Percentiles rank a stretch among this genome's conserved stretches.
Evolutionary conservation across 1,284 basidiomycete genomes (phyloP).

Genomic region (Cryptococcus wingfieldii): DNA sequence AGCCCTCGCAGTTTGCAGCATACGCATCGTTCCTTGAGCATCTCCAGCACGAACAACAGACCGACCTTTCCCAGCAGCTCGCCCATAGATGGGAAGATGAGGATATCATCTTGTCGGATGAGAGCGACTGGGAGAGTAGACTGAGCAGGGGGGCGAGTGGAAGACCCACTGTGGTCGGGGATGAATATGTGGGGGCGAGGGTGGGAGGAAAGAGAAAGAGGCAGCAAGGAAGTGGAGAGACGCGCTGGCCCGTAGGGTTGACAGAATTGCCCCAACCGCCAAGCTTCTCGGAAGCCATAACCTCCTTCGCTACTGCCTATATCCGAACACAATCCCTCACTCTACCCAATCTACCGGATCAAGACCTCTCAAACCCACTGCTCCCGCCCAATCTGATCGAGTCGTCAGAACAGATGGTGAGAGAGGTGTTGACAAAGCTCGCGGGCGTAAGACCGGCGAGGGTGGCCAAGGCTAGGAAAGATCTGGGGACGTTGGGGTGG

Average conservation of each 20-base stretch:
- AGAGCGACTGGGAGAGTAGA: not conserved
- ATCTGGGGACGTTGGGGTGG: constrained; percentile 14
- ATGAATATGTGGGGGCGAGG: constrained; percentile 2
- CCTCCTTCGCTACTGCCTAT: constrained; percentile 16
- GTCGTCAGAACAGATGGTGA: constrained; percentile 2
- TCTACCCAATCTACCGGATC: not conserved
- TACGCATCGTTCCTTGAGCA: constrained; percentile 5
- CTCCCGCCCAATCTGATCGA: constrained; percentile 9
- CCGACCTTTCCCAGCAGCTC: constrained; percentile 1
- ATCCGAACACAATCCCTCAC: constrained; percentile 14
- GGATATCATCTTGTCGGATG: not conserved
- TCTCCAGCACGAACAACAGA: not conserved
- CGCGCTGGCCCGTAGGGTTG: constrained; percentile 6
- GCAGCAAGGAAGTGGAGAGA: not conserved
- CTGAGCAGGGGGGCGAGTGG: not conserved
- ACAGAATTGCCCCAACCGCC: not conserved
- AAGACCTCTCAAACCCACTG: not conserved
- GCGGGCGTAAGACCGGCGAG: constrained; percentile 10
- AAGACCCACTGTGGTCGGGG: constrained; percentile 6
- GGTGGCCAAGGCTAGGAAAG: constrained; percentile 6
- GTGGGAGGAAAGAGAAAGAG: not conserved
- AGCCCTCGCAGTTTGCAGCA: constrained; percentile 4
- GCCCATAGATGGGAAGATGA: not conserved
- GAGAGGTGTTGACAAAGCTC: constrained; percentile 5
- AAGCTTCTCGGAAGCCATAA: constrained; percentile 15